Percentiles rank a stretch among this genome's conserved stretches.
Evolutionary conservation across 225 moss, liverwort and hornwort genomes (phyloP).

Genomic region (Pseudisothecium myosuroides): DNA sequence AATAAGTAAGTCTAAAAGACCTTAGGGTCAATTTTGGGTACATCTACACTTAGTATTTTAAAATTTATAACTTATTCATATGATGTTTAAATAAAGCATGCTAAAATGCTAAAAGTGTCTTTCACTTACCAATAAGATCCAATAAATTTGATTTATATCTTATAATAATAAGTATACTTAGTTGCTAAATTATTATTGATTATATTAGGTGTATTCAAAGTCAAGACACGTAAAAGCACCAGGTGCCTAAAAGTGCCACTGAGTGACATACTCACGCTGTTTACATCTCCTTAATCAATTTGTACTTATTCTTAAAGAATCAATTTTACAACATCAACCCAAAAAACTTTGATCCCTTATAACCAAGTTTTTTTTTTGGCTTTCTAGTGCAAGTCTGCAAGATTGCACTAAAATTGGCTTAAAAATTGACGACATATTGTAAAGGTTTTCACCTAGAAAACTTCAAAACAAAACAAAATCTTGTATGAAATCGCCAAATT

Average conservation of each 20-base stretch:
- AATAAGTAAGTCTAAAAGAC: neutral
- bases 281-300: neutral
- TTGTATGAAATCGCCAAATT: too few relatives aligned
- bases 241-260: neutral
- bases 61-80: neutral
- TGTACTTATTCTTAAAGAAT: neutral
- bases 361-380: too few relatives aligned
- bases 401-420: too few relatives aligned
- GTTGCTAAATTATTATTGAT: neutral
- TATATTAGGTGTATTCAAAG: neutral
- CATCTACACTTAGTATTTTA: neutral
- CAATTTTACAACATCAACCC: too few relatives aligned
- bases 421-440: too few relatives aligned
- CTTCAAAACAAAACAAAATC: too few relatives aligned
- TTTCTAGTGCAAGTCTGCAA: too few relatives aligned
- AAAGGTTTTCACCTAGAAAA: too few relatives aligned
- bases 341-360: neutral
- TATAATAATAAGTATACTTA: neutral
- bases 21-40: too few relatives aligned
- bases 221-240: neutral
- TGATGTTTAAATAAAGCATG: neutral
- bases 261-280: too few relatives aligned
- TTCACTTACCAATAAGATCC: neutral
- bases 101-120: neutral
- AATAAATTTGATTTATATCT: neutral